phyloP scores from a whole-genome alignment of 2,329 filamentous ascomycete genomes.

The Alternaria sp. region DNA sequence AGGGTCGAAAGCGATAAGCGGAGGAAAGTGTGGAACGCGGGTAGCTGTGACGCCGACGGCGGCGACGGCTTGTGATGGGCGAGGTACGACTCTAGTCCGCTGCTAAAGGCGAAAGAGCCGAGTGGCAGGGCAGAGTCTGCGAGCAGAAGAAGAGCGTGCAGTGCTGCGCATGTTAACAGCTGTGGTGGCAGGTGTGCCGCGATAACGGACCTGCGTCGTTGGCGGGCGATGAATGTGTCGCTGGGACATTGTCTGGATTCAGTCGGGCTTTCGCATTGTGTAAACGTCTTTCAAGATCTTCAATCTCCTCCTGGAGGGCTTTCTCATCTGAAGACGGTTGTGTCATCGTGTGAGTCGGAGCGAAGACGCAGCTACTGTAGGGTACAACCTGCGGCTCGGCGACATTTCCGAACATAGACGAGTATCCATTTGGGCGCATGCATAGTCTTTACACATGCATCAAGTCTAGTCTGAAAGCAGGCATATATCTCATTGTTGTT shows the following conservation, averaged over 20 bases:
- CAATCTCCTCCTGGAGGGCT: constrained; percentile 63
- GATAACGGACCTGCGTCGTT: constrained; percentile 29
- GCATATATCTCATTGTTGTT: neutral
- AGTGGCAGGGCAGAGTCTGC: constrained; percentile 84
- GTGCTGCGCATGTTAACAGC: constrained; percentile 27
- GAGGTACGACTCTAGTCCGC: constrained; percentile 82
- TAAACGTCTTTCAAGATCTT: constrained; percentile 63
- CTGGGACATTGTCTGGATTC: constrained; percentile 38
- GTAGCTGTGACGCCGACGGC: constrained; percentile 42
- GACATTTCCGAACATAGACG: constrained; percentile 23
- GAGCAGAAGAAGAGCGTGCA: constrained; percentile 78
- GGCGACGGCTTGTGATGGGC: constrained; percentile 65
- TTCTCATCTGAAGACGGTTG: constrained; percentile 31
- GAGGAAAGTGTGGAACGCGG: constrained; percentile 72
- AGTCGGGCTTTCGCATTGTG: constrained; percentile 59
- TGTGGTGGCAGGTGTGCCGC: neutral
- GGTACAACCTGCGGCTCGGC: constrained; percentile 31
- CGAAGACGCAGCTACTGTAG: constrained; percentile 19
- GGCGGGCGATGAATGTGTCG: constrained; percentile 19
- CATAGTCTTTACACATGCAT: constrained; percentile 5
- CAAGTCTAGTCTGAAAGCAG: neutral
- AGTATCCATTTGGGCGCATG: constrained; percentile 7
- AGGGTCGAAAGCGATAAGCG: constrained; percentile 75
- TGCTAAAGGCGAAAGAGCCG: constrained; percentile 88
- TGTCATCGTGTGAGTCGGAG: constrained; percentile 36